Evolutionary conservation across 2,329 filamentous ascomycete species (phyloP), one percentile per base, ranked within the genome.

Genomic region (Stagonosporopsis tanaceti): DNA sequence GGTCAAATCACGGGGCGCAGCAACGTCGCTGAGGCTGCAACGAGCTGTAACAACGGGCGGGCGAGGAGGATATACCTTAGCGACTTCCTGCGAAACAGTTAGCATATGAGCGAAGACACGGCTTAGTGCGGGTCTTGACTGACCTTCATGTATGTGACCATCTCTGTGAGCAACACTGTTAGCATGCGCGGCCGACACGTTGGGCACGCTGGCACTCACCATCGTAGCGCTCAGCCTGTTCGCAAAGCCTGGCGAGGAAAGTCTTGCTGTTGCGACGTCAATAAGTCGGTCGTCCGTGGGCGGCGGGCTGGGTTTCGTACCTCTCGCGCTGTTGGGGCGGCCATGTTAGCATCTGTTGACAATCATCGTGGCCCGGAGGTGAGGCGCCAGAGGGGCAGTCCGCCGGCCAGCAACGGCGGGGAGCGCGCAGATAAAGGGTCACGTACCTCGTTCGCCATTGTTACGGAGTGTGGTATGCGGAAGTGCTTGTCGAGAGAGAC

Each of bases 181-280:
- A 77, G 73, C 69, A 68, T 51, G 59, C 62, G 66, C 62, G 56
- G 59, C 42, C 57, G 47, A 47, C 45, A 60, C 54, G 54, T 57
- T 48, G 59, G 52, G 41, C 57, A 57, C 53, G 30, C 57, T 50
- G 50, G 69, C 65, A 78, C 85, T 80, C 79, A 88, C 86, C 95
- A 94, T 99, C 94, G 84, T 99, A 99, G 79, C 94, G 94, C 88
- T 98, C 95, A 80, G 95, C 95, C 89, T 99, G 95, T 91, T 98
- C 95, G 87, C 95, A 98, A 80, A 99, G 93, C 85, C 95, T 90
- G 82, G 95, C 95, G 81, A 98, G 92, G 88, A 98, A 98, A 79
- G 95, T 98, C 90, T 98, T 98, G 74, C 75, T 77, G 68, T 64
- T 55, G 47, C 45, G 17, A 53, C 45, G 73, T 76, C 68, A 77